Conservation (phyloP, 1,139 yeast genomes). For the Protomyces pachydermus region DNA sequence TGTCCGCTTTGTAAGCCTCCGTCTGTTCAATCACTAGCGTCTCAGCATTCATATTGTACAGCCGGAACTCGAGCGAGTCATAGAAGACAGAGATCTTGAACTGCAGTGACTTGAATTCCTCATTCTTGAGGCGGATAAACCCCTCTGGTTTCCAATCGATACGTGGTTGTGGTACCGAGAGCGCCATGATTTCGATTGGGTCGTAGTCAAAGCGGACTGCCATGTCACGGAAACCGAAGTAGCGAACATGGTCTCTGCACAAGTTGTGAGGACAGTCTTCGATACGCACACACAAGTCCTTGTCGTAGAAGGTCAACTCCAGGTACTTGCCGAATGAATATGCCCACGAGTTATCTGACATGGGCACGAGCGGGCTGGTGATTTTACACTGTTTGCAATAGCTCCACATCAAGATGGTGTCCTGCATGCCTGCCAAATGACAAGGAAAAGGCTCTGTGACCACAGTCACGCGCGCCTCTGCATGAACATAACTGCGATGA, state of each 20-base stretch:
- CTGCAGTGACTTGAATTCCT: constrained; percentile 53
- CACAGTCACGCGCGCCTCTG: constrained; percentile 74
- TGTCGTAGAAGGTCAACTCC: constrained; percentile 79
- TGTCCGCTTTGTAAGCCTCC: constrained; percentile 59
- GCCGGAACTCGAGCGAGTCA: constrained; percentile 63
- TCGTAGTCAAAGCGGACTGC: constrained; percentile 77
- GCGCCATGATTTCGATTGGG: constrained; percentile 66
- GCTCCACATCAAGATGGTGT: constrained; percentile 86
- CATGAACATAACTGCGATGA: constrained; percentile 84
- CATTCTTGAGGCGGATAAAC: constrained; percentile 64
- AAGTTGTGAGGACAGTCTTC: constrained; percentile 73
- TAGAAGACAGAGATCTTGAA: constrained; percentile 59
- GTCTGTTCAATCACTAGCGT: constrained; percentile 57
- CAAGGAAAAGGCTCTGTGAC: constrained; percentile 59
- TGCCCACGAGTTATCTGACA: constrained; percentile 86
- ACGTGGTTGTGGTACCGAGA: constrained; percentile 70
- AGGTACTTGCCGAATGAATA: constrained; percentile 89
- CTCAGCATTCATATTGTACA: constrained; percentile 76
- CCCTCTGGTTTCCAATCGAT: constrained; percentile 68
- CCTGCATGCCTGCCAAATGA: constrained; percentile 55
- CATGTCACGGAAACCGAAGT: constrained; percentile 75
- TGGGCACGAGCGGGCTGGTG: constrained; percentile 72
- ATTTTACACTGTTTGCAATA: constrained; percentile 74
- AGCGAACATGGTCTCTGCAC: constrained; percentile 72
- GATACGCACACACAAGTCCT: constrained; percentile 43